A percentile compares a stretch with the other conserved stretches of the same genome.
These are phyloP conservation scores for Peronospora belbahrii DNA, from an alignment of 352 stramenopile species.

Conservation along the genomic window DNA sequence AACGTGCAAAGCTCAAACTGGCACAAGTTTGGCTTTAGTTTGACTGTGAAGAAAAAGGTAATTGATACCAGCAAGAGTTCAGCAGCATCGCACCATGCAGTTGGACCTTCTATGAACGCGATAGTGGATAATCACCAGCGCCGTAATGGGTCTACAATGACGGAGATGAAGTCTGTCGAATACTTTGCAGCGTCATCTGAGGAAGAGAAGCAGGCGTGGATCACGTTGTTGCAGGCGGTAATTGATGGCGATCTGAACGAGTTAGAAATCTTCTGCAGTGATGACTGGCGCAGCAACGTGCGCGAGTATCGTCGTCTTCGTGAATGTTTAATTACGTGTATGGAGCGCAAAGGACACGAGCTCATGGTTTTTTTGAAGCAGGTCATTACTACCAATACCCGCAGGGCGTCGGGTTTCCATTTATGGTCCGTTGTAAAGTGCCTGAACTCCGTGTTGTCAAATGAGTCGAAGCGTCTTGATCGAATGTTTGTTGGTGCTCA, in stretches of 20 bases:
- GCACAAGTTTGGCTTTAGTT: conserved; percentile 63
- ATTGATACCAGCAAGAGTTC: conserved; percentile 12
- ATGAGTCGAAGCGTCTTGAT: conserved; percentile 78
- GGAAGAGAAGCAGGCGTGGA: conserved; percentile 63
- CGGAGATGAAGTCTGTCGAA: conserved; percentile 44
- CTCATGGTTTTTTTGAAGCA: conserved; percentile 79
- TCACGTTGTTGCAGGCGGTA: conserved; percentile 56
- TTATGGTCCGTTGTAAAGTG: conserved; percentile 72
- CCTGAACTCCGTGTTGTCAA: conserved; percentile 60
- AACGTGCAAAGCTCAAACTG: conserved; percentile 60
- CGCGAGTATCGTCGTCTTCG: conserved; percentile 71
- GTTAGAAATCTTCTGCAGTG: conserved; percentile 82
- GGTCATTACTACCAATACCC: conserved; percentile 56
- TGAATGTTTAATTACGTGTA: conserved; percentile 72
- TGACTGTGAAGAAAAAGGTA: conserved; percentile 60
- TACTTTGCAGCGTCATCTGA: conserved; percentile 66
- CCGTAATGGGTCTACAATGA: conserved; percentile 15
- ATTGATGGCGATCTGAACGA: conserved; percentile 77
- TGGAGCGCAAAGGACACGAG: conserved; percentile 76
- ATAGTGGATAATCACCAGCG: conserved; percentile 33
- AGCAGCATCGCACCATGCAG: conserved; percentile 7
- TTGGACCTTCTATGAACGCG: conserved; percentile 14
- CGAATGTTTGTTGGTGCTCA: conserved; percentile 75
- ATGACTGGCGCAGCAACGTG: conserved; percentile 86
- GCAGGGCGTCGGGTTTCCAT: conserved; percentile 60